Evolutionary conservation across 2,329 filamentous ascomycete species (phyloP), one percentile per base, ranked within the genome.

Genomic region (Aspergillus pseudotamarii): DNA sequence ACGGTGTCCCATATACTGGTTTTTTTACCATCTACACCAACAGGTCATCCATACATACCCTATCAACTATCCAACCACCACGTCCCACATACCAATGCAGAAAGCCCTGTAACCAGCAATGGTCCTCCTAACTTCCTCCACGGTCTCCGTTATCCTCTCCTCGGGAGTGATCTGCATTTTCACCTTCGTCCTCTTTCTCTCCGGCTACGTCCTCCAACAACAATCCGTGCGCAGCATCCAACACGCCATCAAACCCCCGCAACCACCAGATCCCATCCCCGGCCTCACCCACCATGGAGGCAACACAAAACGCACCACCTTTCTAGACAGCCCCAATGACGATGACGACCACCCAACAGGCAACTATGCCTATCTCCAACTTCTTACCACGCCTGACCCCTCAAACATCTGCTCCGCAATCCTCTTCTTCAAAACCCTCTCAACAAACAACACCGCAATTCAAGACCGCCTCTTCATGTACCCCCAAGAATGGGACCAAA

Each of bases 201-300:
- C 91, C 58, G 94, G 94, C 72, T 97, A 96, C 76, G 86, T 89
- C 3, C 85, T 97, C 59, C 94, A 97, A 73, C 94, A 97, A 78
- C 88, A 92, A 71, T 95, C 93, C 0, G 87, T 97, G 5, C 86
- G 86, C 66, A 89, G 90, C 70, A 85, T 97, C 36, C 91, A 94
- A 71, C 82, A 84, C 61, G 91, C 91, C 21, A 89, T 97, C 71
- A 73, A 69, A 16, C 71, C 71, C n/a, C 71, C 70, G 2, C 54
- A 65, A 23, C 64, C 67, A 28, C 55, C 61, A 4, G 63, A 63
- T 8, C 63, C 68, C 23, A 60, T 63, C 9, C 59, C 58, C 53
- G 65, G 58, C 5, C 60, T 61, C n/a, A 4, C 73, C 23, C 59
- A 69, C 63, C 71, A 68, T 67, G 68, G 68, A 43, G 69, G 66